Evolutionary conservation across 495 filamentous ascomycete species (phyloP).

Genomic region (Delitschia confertaspora): DNA sequence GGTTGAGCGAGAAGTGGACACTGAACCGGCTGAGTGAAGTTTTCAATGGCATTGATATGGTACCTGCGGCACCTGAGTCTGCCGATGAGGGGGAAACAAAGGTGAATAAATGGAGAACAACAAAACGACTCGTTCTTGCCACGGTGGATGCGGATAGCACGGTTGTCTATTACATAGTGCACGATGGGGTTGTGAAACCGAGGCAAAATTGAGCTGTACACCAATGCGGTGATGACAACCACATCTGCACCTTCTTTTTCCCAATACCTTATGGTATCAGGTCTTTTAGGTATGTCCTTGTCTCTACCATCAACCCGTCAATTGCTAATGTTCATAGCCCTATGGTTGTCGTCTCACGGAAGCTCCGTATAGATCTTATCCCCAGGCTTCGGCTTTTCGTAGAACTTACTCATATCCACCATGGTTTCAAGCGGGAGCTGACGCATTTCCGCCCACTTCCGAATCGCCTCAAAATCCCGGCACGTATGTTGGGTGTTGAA

Average conservation of each 20-base stretch:
- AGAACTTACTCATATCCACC: slow-evolving; percentile 32
- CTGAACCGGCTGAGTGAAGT: slow-evolving; percentile 64
- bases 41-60: slow-evolving; percentile 62
- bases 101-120: slow-evolving; percentile 30
- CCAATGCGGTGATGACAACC: too few species aligned
- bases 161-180: slow-evolving; percentile 87
- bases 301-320: too few species aligned
- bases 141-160: slow-evolving; percentile 85
- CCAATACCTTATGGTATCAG: too few species aligned
- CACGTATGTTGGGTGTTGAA: slow-evolving; percentile 50
- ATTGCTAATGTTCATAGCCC: too few species aligned
- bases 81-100: slow-evolving; percentile 30
- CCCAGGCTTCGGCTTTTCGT: slow-evolving; percentile 35
- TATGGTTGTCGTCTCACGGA: slow-evolving; percentile 32
- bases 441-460: slow-evolving; percentile 42
- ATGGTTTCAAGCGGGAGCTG: slow-evolving; percentile 39
- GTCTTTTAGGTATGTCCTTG: too few species aligned
- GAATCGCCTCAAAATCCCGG: slow-evolving; percentile 46
- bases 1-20: slow-evolving; percentile 75
- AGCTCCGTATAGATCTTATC: slow-evolving; percentile 37
- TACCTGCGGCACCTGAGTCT: slow-evolving; percentile 35
- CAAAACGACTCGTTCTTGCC: slow-evolving; percentile 70
- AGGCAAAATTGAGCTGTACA: slow-evolving; percentile 81
- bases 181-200: slow-evolving; percentile 93
- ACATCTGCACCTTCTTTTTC: too few species aligned